Evolutionary conservation across 2,329 filamentous ascomycete genomes (phyloP), one percentile per base, ranked within the genome.

Genomic region (Shiraia sp.): DNA sequence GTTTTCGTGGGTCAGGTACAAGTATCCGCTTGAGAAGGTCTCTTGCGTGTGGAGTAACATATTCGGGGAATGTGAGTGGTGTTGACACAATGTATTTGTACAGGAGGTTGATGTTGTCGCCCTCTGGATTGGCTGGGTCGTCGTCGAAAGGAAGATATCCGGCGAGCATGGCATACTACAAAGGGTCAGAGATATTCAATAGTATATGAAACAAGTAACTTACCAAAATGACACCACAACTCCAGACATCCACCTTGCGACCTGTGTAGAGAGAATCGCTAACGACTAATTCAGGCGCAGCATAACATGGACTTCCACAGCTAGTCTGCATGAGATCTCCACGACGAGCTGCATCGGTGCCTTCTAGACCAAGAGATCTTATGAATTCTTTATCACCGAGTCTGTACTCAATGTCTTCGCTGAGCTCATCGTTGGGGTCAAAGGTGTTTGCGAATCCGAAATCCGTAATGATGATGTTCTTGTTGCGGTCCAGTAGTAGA

Each of bases 41-140:
- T 60, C 93, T 82, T 15, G 93, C 92, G 70, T 99, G 93, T 6
- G 93, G 93, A 6, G 93, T 96, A 56, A 99, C 93, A 67, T 97
- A 97, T 83, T 99, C 93, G 48, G 93, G 93, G 69, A 99, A 99
- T 3, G 92, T 97, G 29, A 99, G 81, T 25, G 92, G 91, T 1
- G 93, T 99, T 40, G 90, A 95, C 45, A 96, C 92, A 59, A 99
- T 99, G 73, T 99, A 99, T 75, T 97, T 97, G 80, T 99, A 99
- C 19, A 99, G 78, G 9, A 99, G 80, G 68, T 99, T 99, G 75
- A 99, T 99, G 68, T 99, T 99, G 70, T 99, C 93, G 55, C 93
- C 93, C 72, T 99, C 93, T 2, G 93, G 93, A 65, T 99, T 99
- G 32, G 91, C 93, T 51, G 93, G 93, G 62, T 99, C 93, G 66